Evolutionary conservation across 306 rosid species (phyloP), one percentile per base, ranked within the genome.

Genomic region (Oxytropis ochrocephala): DNA sequence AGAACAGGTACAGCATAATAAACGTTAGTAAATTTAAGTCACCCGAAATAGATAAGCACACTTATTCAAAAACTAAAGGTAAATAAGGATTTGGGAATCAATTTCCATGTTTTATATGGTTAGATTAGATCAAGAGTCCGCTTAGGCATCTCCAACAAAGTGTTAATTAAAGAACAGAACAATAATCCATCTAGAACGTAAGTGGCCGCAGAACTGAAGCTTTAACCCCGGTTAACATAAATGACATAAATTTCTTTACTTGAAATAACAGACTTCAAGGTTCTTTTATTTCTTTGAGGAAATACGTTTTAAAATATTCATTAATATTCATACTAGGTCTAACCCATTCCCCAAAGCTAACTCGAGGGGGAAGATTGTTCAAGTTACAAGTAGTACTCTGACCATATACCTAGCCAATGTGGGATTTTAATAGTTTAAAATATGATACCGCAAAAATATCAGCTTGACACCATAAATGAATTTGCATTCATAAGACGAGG

Each of bases 31-130:
- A 12, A 19, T 69, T 33, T 73, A 21, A 41, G 36, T 19, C 47
- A 55, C 35, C 67, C 12, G 52, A 75, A 43, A 42, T 47, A 48
- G 32, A 42, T 33, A 44, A 61, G 47, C 16, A 19, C 0, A 38
- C 62, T 77, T 36, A 49, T 35, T 46, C 46, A 36, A 24, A 62
- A 70, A 49, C 67, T 16, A 61, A 16, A 48, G 13, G 18, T 27
- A 8, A 49, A 46, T 51, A 53, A 27, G 57, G 54, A 70, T 70
- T 59, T 55, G 8, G 47, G 43, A 63, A 74, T 69, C 69, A 48
- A 58, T 36, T 72, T 52, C 44, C 30, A 35, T 21, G 32, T 30
- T 50, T 33, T 43, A 42, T 52, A 59, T 5, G 71, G 43, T 52
- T 52, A 19, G 51, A 50, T 52, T 52, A 19, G 44, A 50, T 66